Evolutionary conservation across 2,329 filamentous ascomycete genomes (phyloP).

Genomic region (Fusarium newnesense): DNA sequence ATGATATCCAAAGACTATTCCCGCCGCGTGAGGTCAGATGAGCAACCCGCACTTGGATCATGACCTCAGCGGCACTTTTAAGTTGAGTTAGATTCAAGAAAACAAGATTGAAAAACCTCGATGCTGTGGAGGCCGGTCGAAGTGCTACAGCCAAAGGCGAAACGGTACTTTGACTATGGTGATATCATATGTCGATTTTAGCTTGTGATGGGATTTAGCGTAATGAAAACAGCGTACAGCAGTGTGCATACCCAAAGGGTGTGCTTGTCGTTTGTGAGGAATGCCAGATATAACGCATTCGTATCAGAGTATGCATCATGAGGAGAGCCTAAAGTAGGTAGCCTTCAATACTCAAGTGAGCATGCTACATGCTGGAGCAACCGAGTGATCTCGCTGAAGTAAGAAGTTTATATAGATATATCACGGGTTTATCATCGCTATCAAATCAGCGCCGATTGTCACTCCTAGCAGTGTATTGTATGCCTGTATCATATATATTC

Average conservation of each 20-base stretch:
- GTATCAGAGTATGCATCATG: neutral
- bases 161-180: neutral
- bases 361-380: neutral
- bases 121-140: neutral
- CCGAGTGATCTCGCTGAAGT: neutral
- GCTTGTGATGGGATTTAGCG: neutral
- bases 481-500: neutral
- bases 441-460: neutral
- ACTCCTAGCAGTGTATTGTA: neutral
- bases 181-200: neutral
- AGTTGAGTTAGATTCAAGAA: neutral
- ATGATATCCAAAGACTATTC: neutral
- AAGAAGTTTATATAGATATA: neutral
- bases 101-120: neutral
- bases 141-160: neutral
- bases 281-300: neutral
- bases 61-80: constrained; percentile 9
- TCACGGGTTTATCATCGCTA: neutral
- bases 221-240: neutral
- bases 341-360: neutral
- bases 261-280: neutral
- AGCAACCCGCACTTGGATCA: neutral
- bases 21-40: neutral
- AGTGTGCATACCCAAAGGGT: neutral
- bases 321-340: neutral